Conservation (phyloP, 2,329 filamentous ascomycete genomes). For the Aspergillus brasiliensis region DNA sequence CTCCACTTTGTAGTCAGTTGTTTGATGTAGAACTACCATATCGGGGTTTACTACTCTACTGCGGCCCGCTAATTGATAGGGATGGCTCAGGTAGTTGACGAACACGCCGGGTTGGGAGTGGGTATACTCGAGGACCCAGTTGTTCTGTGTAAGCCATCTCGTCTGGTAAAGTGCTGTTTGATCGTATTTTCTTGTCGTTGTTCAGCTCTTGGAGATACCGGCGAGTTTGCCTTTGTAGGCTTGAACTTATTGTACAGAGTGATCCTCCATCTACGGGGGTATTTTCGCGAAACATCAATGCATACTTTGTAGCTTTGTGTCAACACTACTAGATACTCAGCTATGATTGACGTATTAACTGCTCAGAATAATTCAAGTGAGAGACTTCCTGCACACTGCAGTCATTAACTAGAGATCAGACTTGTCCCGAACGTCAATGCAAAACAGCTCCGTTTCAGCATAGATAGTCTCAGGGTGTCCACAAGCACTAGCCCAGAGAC, state of each 20-base stretch:
- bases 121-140: constrained; percentile 12
- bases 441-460: not conserved
- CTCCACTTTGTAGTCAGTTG: too few species aligned
- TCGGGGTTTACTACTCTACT: too few species aligned
- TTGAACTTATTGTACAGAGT: not conserved
- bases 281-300: too few species aligned
- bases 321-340: too few species aligned
- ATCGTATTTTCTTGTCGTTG: not conserved
- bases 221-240: constrained; percentile 8
- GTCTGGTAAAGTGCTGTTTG: not conserved
- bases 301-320: too few species aligned
- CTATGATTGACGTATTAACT: too few species aligned
- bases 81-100: constrained; percentile 7
- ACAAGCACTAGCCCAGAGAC: not conserved
- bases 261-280: too few species aligned
- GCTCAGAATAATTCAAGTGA: too few species aligned
- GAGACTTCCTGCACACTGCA: too few species aligned
- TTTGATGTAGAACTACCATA: too few species aligned
- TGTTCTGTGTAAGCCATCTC: not conserved
- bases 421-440: not conserved
- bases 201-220: constrained; percentile 10
- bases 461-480: not conserved
- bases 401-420: not conserved
- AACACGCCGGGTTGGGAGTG: constrained; percentile 14
- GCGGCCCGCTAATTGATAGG: not conserved